Evolutionary conservation across 116 monocot species (phyloP).

Genomic region (Iris pallida): DNA sequence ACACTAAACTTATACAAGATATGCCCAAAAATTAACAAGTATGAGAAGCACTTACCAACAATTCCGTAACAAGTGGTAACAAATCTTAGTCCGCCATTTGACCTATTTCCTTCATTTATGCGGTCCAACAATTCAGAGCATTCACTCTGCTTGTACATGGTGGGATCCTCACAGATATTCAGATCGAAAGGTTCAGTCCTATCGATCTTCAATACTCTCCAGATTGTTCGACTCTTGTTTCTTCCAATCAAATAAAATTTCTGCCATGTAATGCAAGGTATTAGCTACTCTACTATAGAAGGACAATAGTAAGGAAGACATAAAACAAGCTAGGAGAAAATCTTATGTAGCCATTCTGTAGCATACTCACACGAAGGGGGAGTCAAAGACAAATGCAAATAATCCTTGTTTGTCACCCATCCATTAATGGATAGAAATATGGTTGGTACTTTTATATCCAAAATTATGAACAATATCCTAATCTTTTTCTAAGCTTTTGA

Average conservation of each 20-base stretch:
- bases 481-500: no score
- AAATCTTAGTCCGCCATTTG: conserved; percentile 26
- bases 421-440: no score
- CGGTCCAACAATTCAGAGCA: conserved; percentile 44
- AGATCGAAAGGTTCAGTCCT: conserved; percentile 49
- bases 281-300: neutral
- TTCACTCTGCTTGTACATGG: conserved; percentile 47
- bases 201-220: conserved; percentile 58
- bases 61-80: conserved; percentile 77
- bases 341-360: neutral
- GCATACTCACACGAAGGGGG: neutral
- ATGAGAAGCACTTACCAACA: conserved; percentile 36
- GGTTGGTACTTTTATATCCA: no score
- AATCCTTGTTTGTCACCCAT: neutral
- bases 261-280: conserved; percentile 20
- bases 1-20: neutral
- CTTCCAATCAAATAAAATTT: conserved; percentile 74
- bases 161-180: conserved; percentile 52
- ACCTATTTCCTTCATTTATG: conserved; percentile 54
- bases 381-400: neutral
- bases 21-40: neutral
- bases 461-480: no score
- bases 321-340: neutral
- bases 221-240: conserved; percentile 40
- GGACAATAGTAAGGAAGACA: neutral